Evolutionary conservation across 768 basidiomycete genomes (phyloP), one percentile per base, ranked within the genome.

Genomic region (Calocybe cyanea): DNA sequence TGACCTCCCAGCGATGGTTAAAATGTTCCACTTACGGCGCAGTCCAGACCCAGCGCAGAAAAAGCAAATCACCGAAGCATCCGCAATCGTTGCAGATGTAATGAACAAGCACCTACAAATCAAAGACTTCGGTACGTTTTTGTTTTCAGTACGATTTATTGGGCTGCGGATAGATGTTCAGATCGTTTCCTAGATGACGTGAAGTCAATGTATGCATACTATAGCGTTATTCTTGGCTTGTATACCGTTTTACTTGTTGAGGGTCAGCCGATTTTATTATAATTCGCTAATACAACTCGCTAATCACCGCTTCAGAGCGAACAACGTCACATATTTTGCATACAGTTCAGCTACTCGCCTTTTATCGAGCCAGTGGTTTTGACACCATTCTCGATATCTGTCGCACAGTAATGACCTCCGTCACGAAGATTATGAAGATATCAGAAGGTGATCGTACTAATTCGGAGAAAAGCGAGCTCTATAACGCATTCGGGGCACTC

Each of bases 11-110:
- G 91, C 92, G 11, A 80, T 91, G 57, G 83, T 91, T 49, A 91
- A 92, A 66, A 75, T 94, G 63, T 87, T 94, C 64, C 82, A 90
- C 58, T 81, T 81, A 10, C 75, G 90, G 48, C 80, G 92, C 15
- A 89, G 81, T 57, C 77, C 81, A 8, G 92, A 95, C 56, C 49
- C 75, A 3, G 56, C 72, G 13, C 92, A 94, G 60, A 86, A 79
- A 63, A 83, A 85, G 58, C 87, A 89, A 57, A 87, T 93, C 11
- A 58, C 71, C 14, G 77, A 80, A 17, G 80, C 89, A 2, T 85
- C 91, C 0, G 67, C 73, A 38, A 66, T 80, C 14, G 63, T 99
- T 23, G 87, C 93, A 0, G 67, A 76, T 1, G 73, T 94, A 17
- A 76, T 95, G 66, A 64, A 86, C 39, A 71, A 80, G 42, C 87